These are phyloP conservation scores for Vararia minispora DNA, from an alignment of 768 basidiomycete species.

Conservation along the genomic window DNA sequence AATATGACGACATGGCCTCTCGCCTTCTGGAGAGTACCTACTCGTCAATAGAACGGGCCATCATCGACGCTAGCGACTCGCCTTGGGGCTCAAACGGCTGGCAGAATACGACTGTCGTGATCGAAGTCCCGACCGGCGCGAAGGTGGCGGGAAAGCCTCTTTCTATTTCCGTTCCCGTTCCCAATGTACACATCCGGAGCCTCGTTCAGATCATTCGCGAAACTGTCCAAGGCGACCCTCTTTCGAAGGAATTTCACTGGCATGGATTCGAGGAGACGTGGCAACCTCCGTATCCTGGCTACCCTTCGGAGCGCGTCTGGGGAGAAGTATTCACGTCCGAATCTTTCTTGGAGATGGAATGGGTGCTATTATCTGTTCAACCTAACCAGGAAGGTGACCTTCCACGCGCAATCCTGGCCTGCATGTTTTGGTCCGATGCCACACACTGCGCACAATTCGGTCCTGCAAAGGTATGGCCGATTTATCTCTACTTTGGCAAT, in stretches of 20 bases:
- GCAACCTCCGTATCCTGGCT: not conserved
- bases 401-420: slow-evolving; percentile 6
- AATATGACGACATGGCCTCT: not conserved
- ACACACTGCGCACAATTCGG: slow-evolving; percentile 24
- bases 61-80: not conserved
- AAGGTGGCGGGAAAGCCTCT: not conserved
- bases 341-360: not conserved
- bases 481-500: slow-evolving; percentile 30
- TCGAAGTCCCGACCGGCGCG: not conserved
- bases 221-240: not conserved
- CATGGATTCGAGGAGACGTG: not conserved
- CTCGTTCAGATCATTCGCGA: not conserved
- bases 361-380: not conserved
- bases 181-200: not conserved
- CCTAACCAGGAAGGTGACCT: slow-evolving; percentile 16
- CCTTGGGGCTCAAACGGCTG: not conserved
- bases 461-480: slow-evolving; percentile 23
- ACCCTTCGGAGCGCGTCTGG: not conserved
- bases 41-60: no score
- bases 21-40: no score
- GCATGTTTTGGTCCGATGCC: slow-evolving; percentile 16
- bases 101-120: not conserved
- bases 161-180: not conserved
- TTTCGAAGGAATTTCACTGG: not conserved
- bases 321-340: not conserved